A percentile compares a stretch with the other conserved stretches of the same genome.
Evolutionary conservation across 208 protist species (phyloP).

Genomic region (Leishmania amazonensis): DNA sequence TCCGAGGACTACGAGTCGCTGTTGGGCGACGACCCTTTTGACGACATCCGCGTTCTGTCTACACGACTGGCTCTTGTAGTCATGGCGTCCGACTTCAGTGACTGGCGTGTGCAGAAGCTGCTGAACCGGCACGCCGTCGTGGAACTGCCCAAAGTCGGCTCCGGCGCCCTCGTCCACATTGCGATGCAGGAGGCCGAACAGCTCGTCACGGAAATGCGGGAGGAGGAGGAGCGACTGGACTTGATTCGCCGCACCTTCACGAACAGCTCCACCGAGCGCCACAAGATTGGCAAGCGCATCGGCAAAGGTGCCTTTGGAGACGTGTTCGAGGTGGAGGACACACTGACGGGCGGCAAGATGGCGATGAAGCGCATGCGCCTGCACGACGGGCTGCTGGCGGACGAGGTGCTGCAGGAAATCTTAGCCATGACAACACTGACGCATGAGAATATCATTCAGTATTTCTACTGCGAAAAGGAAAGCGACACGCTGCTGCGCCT

Average conservation of each 20-base stretch:
- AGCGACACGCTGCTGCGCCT: constrained; percentile 79
- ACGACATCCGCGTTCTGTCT: constrained; percentile 51
- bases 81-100: constrained; percentile 74
- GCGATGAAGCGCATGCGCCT: constrained; percentile 89
- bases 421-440: constrained; percentile 88
- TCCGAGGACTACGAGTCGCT: constrained; percentile 63
- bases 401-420: constrained; percentile 87
- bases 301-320: constrained; percentile 89
- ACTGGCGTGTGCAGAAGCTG: constrained; percentile 82
- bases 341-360: constrained; percentile 83
- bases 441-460: constrained; percentile 95
- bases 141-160: constrained; percentile 79
- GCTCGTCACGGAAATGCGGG: constrained; percentile 71
- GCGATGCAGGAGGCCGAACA: constrained; percentile 88
- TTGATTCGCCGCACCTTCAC: constrained; percentile 80
- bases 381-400: constrained; percentile 81
- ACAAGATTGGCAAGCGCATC: constrained; percentile 66
- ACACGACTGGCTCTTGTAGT: constrained; percentile 69
- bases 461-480: constrained; percentile 92
- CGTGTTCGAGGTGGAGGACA: constrained; percentile 89
- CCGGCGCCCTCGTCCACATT: constrained; percentile 74
- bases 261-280: constrained; percentile 49
- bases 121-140: constrained; percentile 77
- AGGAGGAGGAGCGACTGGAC: constrained; percentile 83
- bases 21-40: constrained; percentile 56